Percentiles rank a stretch among this genome's conserved stretches.
Conservation (phyloP, 2,329 filamentous ascomycete genomes). For the Madurella fahalii region DNA sequence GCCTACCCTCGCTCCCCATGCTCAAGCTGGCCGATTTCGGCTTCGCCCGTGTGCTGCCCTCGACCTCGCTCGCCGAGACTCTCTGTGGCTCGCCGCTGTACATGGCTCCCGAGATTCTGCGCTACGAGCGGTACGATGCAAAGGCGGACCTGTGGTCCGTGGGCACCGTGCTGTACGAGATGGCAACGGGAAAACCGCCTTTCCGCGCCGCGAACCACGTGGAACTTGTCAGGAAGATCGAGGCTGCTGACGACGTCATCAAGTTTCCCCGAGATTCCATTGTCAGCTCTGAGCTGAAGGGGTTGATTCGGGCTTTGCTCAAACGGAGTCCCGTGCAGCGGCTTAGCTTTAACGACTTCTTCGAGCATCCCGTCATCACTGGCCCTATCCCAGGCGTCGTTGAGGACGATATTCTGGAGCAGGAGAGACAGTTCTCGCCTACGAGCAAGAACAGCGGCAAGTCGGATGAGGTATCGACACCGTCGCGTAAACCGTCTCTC, state of each 20-base stretch:
- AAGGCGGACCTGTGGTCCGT: slow-evolving; percentile 98
- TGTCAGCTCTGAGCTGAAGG: slow-evolving; percentile 73
- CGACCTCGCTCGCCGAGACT: slow-evolving; percentile 89
- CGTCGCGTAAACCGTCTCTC: slow-evolving; percentile 36
- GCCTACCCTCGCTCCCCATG: slow-evolving; percentile 83
- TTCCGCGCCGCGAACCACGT: slow-evolving; percentile 94
- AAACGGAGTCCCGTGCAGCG: slow-evolving; percentile 84
- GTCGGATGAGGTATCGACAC: slow-evolving; percentile 30
- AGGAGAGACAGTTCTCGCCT: slow-evolving; percentile 32
- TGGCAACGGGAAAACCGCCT: slow-evolving; percentile 85
- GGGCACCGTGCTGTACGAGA: slow-evolving; percentile 91
- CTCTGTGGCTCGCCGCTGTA: slow-evolving; percentile 95
- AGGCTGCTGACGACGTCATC: slow-evolving; percentile 81
- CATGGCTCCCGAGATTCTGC: slow-evolving; percentile 96
- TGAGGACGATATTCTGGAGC: slow-evolving; percentile 64
- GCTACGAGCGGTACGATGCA: slow-evolving; percentile 95
- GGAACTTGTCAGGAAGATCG: slow-evolving; percentile 86
- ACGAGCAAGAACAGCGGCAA: slow-evolving; percentile 33
- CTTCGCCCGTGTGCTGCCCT: slow-evolving; percentile 89
- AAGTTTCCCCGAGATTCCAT: slow-evolving; percentile 70
- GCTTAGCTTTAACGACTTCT: slow-evolving; percentile 82
- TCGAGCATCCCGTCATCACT: slow-evolving; percentile 67
- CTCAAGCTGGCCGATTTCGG: slow-evolving; percentile 98
- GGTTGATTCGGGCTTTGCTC: slow-evolving; percentile 72
- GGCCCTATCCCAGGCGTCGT: slow-evolving; percentile 75